A percentile compares a stretch with the other conserved stretches of the same genome.
phyloP scores from a whole-genome alignment of 306 rosid genomes.

The Casuarina equisetifolia region DNA sequence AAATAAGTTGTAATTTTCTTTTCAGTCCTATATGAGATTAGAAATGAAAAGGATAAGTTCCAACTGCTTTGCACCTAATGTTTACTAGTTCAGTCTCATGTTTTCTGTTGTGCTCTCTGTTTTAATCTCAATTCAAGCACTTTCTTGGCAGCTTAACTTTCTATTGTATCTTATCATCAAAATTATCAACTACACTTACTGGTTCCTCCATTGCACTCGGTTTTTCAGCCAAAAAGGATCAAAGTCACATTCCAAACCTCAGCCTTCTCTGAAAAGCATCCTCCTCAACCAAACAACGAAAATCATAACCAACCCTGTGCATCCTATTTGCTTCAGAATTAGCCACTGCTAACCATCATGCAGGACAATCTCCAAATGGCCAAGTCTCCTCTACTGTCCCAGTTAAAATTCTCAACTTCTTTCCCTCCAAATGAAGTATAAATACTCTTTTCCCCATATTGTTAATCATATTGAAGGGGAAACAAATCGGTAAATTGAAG shows the following conservation, averaged over 20 bases:
- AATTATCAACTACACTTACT: background rate
- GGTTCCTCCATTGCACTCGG: background rate
- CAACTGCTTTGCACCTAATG: background rate
- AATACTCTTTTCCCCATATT: too few species aligned
- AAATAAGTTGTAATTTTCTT: too few species aligned
- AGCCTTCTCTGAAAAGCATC: background rate
- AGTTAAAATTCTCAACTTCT: too few species aligned
- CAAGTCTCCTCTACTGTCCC: too few species aligned
- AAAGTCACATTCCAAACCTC: background rate
- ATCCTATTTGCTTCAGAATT: background rate
- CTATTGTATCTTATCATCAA: background rate
- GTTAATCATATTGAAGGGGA: too few species aligned
- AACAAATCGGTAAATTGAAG: too few species aligned
- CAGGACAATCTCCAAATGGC: too few species aligned
- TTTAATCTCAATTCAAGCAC: slow-evolving; percentile 9
- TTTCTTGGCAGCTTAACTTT: background rate
- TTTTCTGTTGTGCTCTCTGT: background rate
- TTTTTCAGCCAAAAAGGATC: background rate
- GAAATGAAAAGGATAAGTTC: too few species aligned
- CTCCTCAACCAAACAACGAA: background rate
- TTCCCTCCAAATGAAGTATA: too few species aligned
- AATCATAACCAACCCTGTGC: background rate
- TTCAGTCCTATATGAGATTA: too few species aligned
- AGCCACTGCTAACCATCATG: background rate
- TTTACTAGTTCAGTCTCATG: background rate